Conservation (phyloP, 75 land plant species). For the Adiantum capillusveneris region DNA sequence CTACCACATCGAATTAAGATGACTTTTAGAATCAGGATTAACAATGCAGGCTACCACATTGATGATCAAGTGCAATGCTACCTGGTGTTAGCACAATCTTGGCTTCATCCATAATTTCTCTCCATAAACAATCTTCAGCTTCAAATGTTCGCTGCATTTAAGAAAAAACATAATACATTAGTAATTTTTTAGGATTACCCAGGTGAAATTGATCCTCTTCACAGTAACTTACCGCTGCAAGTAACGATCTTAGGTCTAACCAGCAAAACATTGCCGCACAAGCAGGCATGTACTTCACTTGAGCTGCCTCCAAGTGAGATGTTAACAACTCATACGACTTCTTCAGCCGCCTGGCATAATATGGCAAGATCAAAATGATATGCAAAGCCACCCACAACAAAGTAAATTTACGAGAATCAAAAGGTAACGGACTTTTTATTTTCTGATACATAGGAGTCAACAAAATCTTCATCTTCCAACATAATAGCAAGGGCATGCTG, state of each 20-base stretch:
- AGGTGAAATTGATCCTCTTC: neutral
- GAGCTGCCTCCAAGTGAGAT: slow-evolving; percentile 15
- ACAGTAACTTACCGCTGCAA: slow-evolving; percentile 24
- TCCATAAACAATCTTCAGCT: slow-evolving; percentile 34
- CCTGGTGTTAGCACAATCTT: slow-evolving; percentile 37
- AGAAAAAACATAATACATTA: neutral
- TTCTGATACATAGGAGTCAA: slow-evolving; percentile 30
- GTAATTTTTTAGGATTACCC: too few relatives aligned
- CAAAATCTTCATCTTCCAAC: slow-evolving; percentile 31
- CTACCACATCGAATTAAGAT: too few relatives aligned
- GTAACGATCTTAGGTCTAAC: slow-evolving; percentile 27
- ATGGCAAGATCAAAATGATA: too few relatives aligned
- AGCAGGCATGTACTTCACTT: slow-evolving; percentile 37
- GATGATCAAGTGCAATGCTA: neutral
- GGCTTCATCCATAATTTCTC: slow-evolving; percentile 31
- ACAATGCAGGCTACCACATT: too few relatives aligned
- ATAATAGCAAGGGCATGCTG: slow-evolving; percentile 40
- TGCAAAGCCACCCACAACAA: neutral
- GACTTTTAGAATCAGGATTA: too few relatives aligned
- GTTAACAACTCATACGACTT: slow-evolving; percentile 38
- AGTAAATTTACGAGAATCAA: neutral
- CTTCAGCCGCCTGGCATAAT: slow-evolving; percentile 26
- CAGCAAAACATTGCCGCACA: slow-evolving; percentile 48
- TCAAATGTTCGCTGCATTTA: slow-evolving; percentile 26
- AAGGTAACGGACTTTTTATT: slow-evolving; percentile 26